These are phyloP conservation scores for Fraxinus xanthoxyloides DNA, from an alignment of 305 asterid species.

Conservation along the genomic window DNA sequence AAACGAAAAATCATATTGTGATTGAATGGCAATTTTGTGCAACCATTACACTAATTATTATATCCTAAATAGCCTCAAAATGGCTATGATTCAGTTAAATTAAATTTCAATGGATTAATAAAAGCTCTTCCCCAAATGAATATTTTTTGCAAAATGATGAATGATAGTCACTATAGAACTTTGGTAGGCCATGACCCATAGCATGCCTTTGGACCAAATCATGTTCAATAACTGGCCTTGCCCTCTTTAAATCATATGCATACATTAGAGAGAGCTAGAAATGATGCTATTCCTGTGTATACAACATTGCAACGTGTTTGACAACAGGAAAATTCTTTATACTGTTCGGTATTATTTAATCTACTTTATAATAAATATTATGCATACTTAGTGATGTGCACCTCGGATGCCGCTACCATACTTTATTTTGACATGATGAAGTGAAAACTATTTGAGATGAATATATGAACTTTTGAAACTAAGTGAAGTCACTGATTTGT, in stretches of 20 bases:
- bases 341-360: background rate
- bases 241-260: constrained; percentile 25
- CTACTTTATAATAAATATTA: background rate
- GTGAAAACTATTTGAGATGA: background rate
- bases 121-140: background rate
- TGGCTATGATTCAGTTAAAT: background rate
- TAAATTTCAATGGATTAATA: background rate
- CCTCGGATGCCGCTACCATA: background rate
- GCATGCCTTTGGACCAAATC: constrained; percentile 43
- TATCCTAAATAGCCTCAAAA: background rate
- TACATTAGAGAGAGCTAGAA: background rate
- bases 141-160: constrained; percentile 25
- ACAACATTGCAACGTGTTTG: background rate
- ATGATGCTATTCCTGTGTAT: background rate
- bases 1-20: background rate
- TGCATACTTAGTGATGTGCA: background rate
- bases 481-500: background rate
- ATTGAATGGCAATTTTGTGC: background rate
- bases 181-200: constrained; percentile 36
- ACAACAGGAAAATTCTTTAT: background rate
- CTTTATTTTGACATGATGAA: background rate
- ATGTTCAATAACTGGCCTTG: constrained; percentile 23
- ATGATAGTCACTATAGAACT: constrained; percentile 20
- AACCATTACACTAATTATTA: background rate
- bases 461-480: background rate